A percentile compares a stretch with the other conserved stretches of the same genome.
These are phyloP conservation scores for Maudiozyma barnettii DNA, from an alignment of 805 yeast genomes.

Conservation along the genomic window DNA sequence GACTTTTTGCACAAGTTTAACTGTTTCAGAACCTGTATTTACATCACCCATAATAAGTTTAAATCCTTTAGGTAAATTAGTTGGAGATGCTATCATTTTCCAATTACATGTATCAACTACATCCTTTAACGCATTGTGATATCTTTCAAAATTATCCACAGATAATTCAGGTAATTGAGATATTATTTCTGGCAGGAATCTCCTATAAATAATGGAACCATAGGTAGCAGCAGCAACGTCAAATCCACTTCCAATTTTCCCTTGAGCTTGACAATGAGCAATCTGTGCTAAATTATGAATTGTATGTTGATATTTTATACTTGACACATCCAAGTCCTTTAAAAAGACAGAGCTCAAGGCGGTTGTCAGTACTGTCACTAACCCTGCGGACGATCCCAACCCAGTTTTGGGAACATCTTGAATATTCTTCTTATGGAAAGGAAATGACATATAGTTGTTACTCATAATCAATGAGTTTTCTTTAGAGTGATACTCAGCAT, in stretches of 20 bases:
- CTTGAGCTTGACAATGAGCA: conserved; percentile 90
- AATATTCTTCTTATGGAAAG: conserved; percentile 52
- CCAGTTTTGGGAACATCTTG: conserved; percentile 85
- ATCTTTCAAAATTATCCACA: conserved; percentile 12
- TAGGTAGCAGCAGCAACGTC: conserved; percentile 93
- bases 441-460: conserved; percentile 38
- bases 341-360: conserved; percentile 47
- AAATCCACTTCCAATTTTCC: conserved; percentile 93
- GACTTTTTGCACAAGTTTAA: conserved; percentile 74
- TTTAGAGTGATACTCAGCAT: conserved; percentile 83
- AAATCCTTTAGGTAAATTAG: conserved; percentile 59
- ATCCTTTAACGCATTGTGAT: conserved; percentile 25
- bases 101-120: conserved; percentile 43
- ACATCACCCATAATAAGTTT: conserved; percentile 88
- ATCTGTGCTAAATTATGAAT: conserved; percentile 82
- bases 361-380: conserved; percentile 71
- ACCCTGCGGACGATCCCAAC: conserved; percentile 90
- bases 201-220: conserved; percentile 74
- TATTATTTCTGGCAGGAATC: conserved; percentile 57
- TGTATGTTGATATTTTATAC: conserved; percentile 18
- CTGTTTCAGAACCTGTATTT: conserved; percentile 87
- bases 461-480: conserved; percentile 32
- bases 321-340: conserved; percentile 26
- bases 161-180: conserved; percentile 26
- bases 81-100: conserved; percentile 46